A percentile compares a stretch with the other conserved stretches of the same genome.
Evolutionary conservation across 164 flowering plant genomes (phyloP).

Genomic region (Santalum album): DNA sequence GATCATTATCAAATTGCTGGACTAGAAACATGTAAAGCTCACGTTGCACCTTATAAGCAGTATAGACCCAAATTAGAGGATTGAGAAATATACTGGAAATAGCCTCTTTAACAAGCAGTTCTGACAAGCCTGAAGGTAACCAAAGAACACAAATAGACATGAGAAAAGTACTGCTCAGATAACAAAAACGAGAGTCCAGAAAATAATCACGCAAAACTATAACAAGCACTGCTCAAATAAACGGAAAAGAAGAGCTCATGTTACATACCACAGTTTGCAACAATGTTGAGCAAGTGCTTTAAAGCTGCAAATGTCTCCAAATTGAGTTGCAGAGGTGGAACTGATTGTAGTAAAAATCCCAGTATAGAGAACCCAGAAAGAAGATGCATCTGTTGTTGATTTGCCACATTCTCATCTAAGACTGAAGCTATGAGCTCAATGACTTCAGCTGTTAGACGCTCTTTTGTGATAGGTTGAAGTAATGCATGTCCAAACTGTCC

Average conservation of each 20-base stretch:
- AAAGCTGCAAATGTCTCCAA: conserved; percentile 79
- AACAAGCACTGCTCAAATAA: no score
- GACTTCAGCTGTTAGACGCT: conserved; percentile 70
- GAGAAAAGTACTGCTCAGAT: no score
- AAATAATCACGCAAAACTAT: no score
- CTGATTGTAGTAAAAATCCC: conserved; percentile 83
- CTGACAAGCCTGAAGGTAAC: conserved; percentile 52
- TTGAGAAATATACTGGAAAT: conserved; percentile 74
- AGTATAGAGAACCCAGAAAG: conserved; percentile 84
- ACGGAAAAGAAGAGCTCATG: not conserved
- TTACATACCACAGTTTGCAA: conserved; percentile 59
- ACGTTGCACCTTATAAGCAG: conserved; percentile 76
- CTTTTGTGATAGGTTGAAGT: conserved; percentile 52
- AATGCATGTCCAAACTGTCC: conserved; percentile 26
- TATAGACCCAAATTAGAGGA: conserved; percentile 79
- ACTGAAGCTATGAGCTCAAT: conserved; percentile 85
- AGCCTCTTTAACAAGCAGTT: conserved; percentile 73
- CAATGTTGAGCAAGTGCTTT: conserved; percentile 67
- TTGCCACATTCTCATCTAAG: conserved; percentile 81
- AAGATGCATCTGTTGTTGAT: conserved; percentile 96
- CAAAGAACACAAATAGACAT: not conserved
- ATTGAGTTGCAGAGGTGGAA: conserved; percentile 74
- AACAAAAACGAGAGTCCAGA: no score
- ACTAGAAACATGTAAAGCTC: conserved; percentile 91
- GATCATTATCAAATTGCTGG: conserved; percentile 86